Percentiles rank a stretch among this genome's conserved stretches.
These are phyloP conservation scores for Aspergillus cavernicola DNA, from an alignment of 495 filamentous ascomycete species.

Conservation along the genomic window DNA sequence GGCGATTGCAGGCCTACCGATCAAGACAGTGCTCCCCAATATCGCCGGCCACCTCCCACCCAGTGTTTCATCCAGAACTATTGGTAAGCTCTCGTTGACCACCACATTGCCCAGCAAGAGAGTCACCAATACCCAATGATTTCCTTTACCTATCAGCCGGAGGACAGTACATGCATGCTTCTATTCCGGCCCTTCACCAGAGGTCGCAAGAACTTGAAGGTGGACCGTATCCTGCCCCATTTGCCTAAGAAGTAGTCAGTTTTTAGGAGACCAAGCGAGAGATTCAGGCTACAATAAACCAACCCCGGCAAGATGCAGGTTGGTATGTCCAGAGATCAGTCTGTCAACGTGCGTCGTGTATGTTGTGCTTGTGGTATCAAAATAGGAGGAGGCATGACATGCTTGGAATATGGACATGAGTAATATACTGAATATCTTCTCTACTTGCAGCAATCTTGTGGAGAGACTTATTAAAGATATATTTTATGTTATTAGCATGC, in stretches of 20 bases:
- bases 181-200: slow-evolving; percentile 72
- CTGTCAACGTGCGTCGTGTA: too few relatives aligned
- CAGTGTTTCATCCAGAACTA: slow-evolving; percentile 90
- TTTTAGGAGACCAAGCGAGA: too few relatives aligned
- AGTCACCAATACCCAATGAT: slow-evolving; percentile 99
- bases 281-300: too few relatives aligned
- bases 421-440: too few relatives aligned
- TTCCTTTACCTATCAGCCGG: slow-evolving; percentile 77
- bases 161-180: slow-evolving; percentile 79
- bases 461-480: too few relatives aligned
- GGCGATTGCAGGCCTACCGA: slow-evolving; percentile 76
- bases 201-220: slow-evolving; percentile 83
- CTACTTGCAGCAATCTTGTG: too few relatives aligned
- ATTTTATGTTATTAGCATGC: too few relatives aligned
- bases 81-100: slow-evolving; percentile 94
- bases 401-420: too few relatives aligned
- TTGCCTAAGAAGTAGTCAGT: background rate
- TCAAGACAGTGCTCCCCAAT: slow-evolving; percentile 83
- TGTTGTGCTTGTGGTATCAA: too few relatives aligned
- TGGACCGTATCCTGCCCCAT: slow-evolving; percentile 78
- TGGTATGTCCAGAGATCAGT: too few relatives aligned
- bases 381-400: too few relatives aligned
- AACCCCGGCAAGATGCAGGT: too few relatives aligned
- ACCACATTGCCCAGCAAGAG: slow-evolving; percentile 93
- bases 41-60: slow-evolving; percentile 95